phyloP scores from a whole-genome alignment of 2,329 filamentous ascomycete species.

The Tolypocladium sp. region DNA sequence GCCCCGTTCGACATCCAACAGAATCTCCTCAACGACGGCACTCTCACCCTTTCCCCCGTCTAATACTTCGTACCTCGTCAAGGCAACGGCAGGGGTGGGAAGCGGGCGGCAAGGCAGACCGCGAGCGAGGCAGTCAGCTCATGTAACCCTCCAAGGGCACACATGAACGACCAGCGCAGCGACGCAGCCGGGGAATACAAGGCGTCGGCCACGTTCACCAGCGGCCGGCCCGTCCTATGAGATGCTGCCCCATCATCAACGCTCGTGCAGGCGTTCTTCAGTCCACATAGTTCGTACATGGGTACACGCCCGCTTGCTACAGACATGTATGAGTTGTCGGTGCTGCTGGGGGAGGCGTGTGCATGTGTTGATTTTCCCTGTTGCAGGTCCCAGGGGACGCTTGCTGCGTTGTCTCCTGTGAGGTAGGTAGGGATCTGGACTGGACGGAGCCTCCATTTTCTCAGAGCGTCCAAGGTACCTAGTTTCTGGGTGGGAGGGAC shows the following conservation, averaged over 20 bases:
- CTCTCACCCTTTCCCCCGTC: background rate
- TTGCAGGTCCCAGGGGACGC: background rate
- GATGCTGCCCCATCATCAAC: constrained; percentile 34
- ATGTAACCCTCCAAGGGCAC: background rate
- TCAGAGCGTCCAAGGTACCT: background rate
- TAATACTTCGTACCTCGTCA: background rate
- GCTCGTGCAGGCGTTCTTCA: constrained; percentile 3
- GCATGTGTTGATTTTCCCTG: constrained; percentile 1
- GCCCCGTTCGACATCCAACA: background rate
- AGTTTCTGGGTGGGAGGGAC: background rate
- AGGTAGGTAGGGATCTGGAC: background rate
- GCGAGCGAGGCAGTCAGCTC: background rate
- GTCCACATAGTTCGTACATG: background rate
- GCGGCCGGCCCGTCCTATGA: constrained; percentile 21
- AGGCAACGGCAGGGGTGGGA: background rate
- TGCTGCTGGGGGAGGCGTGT: constrained; percentile 19
- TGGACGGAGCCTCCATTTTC: background rate
- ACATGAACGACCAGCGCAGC: background rate
- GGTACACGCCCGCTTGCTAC: background rate
- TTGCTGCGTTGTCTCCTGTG: background rate
- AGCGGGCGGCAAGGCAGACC: background rate
- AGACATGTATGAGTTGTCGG: constrained; percentile 20
- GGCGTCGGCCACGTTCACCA: background rate
- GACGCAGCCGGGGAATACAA: background rate
- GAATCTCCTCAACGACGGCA: background rate